phyloP scores from a whole-genome alignment of 2,329 filamentous ascomycete species.

The Arthrobotrys entomopaga region DNA sequence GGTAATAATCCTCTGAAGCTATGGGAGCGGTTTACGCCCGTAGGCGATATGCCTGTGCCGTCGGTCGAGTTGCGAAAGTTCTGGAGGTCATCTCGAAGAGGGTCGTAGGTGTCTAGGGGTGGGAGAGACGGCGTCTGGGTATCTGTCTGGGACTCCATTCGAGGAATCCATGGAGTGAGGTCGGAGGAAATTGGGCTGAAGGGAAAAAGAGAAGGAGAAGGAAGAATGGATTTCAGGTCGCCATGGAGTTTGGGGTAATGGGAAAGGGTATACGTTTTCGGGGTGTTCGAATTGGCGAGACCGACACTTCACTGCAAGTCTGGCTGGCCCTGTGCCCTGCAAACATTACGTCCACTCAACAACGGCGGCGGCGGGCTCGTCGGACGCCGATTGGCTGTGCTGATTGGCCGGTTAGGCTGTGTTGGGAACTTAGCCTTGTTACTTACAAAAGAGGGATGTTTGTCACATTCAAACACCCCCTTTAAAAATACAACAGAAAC shows the following conservation, averaged over 20 bases:
- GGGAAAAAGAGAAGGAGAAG: no score
- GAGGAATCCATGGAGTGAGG: constrained; percentile 47
- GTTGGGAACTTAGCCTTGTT: constrained; percentile 4
- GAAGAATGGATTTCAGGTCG: background rate
- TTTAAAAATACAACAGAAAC: background rate
- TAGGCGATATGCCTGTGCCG: constrained; percentile 49
- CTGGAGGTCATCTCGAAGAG: constrained; percentile 54
- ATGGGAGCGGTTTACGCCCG: constrained; percentile 17
- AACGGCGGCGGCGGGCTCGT: background rate
- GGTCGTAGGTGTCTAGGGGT: constrained; percentile 50
- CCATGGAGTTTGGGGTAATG: background rate
- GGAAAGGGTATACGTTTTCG: constrained; percentile 24
- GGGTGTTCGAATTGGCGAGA: background rate
- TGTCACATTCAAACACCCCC: background rate
- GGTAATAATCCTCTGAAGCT: constrained; percentile 14
- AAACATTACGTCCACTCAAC: background rate
- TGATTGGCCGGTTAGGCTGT: background rate
- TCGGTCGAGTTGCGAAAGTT: constrained; percentile 55
- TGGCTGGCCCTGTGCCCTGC: no score
- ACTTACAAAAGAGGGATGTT: constrained; percentile 7
- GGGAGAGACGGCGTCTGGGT: constrained; percentile 29
- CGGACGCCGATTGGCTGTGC: constrained; percentile 29
- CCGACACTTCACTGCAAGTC: no score
- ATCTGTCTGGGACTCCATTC: constrained; percentile 50
- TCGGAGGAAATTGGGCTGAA: background rate